Evolutionary conservation across 2,329 filamentous ascomycete species (phyloP).

Genomic region (Phaeosphaeriaceae sp.): DNA sequence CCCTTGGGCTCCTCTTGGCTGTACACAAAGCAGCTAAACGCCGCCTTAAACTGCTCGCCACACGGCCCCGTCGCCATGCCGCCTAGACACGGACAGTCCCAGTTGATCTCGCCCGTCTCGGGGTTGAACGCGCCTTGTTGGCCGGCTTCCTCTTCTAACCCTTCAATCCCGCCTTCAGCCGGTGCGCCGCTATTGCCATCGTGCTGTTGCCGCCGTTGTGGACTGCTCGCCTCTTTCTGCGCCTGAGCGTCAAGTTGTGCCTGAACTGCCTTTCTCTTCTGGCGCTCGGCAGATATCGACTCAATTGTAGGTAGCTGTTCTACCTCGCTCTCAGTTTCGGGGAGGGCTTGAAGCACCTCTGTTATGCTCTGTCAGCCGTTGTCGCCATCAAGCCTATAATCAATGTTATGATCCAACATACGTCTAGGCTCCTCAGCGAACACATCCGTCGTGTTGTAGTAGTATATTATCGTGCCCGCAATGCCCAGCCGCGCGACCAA

Average conservation of each 20-base stretch:
- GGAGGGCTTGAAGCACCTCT: conserved; percentile 40
- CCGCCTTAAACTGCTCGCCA: conserved; percentile 91
- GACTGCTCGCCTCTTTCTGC: conserved; percentile 26
- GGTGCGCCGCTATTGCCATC: conserved; percentile 5
- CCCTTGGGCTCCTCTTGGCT: conserved; percentile 95
- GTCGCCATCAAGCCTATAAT: not conserved
- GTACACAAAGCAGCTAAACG: conserved; percentile 98
- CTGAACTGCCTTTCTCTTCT: conserved; percentile 41
- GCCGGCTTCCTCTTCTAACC: conserved; percentile 79
- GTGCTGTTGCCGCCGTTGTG: conserved; percentile 16
- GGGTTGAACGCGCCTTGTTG: conserved; percentile 96
- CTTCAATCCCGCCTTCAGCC: conserved; percentile 54
- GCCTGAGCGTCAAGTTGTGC: conserved; percentile 39
- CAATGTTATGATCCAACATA: conserved; percentile 53
- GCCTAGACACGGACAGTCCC: conserved; percentile 97
- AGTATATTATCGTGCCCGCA: conserved; percentile 81
- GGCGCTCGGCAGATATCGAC: conserved; percentile 51
- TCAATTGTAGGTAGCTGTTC: conserved; percentile 55
- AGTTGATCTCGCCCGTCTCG: conserved; percentile 99
- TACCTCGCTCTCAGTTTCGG: conserved; percentile 50
- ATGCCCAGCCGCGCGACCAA: conserved; percentile 75
- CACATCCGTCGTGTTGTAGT: conserved; percentile 87
- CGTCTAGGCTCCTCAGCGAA: conserved; percentile 84
- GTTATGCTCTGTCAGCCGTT: conserved; percentile 15
- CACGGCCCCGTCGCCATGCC: conserved; percentile 98